A percentile compares a stretch with the other conserved stretches of the same genome.
Evolutionary conservation across 1,139 yeast species (phyloP).

Genomic region (Suhomyces anneliseae): DNA sequence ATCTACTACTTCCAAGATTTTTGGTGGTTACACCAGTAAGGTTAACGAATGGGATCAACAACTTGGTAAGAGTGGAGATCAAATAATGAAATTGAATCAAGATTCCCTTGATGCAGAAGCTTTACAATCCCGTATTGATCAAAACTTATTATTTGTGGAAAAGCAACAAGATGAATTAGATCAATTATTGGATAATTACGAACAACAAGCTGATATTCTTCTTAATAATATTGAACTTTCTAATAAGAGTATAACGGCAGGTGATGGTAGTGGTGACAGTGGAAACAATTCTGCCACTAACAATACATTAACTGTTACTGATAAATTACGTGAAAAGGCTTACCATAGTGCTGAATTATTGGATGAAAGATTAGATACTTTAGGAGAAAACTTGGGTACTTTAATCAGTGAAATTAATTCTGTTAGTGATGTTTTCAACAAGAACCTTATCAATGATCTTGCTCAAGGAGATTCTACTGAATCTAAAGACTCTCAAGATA

Average conservation of each 20-base stretch:
- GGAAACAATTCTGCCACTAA: constrained; percentile 6
- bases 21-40: constrained; percentile 73
- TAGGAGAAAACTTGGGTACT: constrained; percentile 74
- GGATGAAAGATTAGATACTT: constrained; percentile 75
- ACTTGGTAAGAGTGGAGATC: constrained; percentile 81
- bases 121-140: constrained; percentile 82
- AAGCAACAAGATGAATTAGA: constrained; percentile 93
- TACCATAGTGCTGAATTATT: constrained; percentile 84
- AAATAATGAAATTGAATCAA: constrained; percentile 73
- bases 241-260: constrained; percentile 11
- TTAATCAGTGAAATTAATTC: constrained; percentile 84
- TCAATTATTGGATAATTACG: constrained; percentile 77
- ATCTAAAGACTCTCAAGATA: constrained; percentile 7
- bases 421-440: constrained; percentile 80
- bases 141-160: constrained; percentile 79
- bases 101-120: constrained; percentile 84
- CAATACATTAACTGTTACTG: constrained; percentile 48
- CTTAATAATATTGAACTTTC: constrained; percentile 43
- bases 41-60: constrained; percentile 85
- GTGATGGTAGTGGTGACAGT: constrained; percentile 7
- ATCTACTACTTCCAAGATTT: constrained; percentile 68
- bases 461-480: constrained; percentile 20
- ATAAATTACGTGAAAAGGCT: constrained; percentile 87
- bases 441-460: constrained; percentile 41
- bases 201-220: constrained; percentile 72